These are phyloP conservation scores for Medicago arabica DNA, from an alignment of 306 rosid genomes.

Conservation along the genomic window DNA sequence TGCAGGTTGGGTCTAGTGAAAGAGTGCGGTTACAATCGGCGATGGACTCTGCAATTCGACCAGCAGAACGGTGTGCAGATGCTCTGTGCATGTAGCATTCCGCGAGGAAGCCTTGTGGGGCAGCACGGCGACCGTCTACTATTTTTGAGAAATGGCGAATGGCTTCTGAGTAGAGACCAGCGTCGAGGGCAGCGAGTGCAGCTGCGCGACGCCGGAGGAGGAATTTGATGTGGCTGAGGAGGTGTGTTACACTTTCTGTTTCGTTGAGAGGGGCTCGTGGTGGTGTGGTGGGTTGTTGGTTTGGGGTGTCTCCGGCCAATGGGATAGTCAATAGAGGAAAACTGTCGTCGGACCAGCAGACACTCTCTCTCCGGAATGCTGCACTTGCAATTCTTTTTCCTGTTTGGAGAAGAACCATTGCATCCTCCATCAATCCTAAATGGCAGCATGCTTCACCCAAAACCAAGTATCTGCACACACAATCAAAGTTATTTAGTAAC, in stretches of 20 bases:
- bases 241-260: constrained; percentile 62
- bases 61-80: constrained; percentile 64
- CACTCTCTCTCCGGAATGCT: constrained; percentile 90
- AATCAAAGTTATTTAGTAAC: not conserved
- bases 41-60: constrained; percentile 84
- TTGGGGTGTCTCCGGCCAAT: constrained; percentile 44
- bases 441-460: constrained; percentile 94
- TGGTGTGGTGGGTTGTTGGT: constrained; percentile 54
- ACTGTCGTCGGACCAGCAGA: constrained; percentile 88
- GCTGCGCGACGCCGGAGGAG: constrained; percentile 83
- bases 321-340: constrained; percentile 59
- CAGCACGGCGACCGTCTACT: constrained; percentile 88
- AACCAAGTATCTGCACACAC: constrained; percentile 69
- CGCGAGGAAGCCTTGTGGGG: constrained; percentile 89
- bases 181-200: constrained; percentile 86
- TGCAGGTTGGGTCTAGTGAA: constrained; percentile 75
- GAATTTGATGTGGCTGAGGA: constrained; percentile 83
- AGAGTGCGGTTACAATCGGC: constrained; percentile 92
- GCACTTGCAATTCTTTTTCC: constrained; percentile 90
- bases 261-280: constrained; percentile 56
- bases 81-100: constrained; percentile 91
- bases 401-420: constrained; percentile 94
- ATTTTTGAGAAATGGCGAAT: constrained; percentile 92
- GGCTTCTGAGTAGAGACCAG: constrained; percentile 85
- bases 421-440: constrained; percentile 94